Percentiles rank a stretch among this genome's conserved stretches.
Conservation (phyloP, 2,329 filamentous ascomycete species). For the Diaporthe ampelina region DNA sequence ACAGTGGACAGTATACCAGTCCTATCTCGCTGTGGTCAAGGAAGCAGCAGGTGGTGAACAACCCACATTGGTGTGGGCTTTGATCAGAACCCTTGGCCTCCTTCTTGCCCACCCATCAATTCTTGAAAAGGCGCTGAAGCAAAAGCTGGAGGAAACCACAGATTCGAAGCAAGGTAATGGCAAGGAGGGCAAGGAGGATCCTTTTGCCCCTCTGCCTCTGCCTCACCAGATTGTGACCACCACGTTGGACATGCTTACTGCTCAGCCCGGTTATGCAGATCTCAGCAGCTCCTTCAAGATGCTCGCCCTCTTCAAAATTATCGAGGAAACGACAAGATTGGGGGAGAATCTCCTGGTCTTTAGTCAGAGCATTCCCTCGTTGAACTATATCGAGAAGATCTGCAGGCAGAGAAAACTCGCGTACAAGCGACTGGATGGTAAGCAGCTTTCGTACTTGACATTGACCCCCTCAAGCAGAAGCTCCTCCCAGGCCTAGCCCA, state of each 20-base stretch:
- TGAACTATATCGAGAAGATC: slow-evolving; percentile 76
- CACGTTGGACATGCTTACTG: slow-evolving; percentile 54
- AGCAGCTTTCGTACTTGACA: background rate
- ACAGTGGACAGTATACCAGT: slow-evolving; percentile 74
- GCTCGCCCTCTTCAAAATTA: slow-evolving; percentile 75
- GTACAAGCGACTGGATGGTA: slow-evolving; percentile 74
- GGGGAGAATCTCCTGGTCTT: slow-evolving; percentile 87
- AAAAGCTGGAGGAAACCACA: slow-evolving; percentile 49
- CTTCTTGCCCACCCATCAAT: slow-evolving; percentile 68
- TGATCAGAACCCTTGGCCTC: slow-evolving; percentile 61
- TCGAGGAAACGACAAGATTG: slow-evolving; percentile 71
- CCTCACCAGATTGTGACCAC: slow-evolving; percentile 49
- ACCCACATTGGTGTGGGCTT: slow-evolving; percentile 47
- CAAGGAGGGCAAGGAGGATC: slow-evolving; percentile 35
- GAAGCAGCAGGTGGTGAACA: background rate
- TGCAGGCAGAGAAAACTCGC: slow-evolving; percentile 63
- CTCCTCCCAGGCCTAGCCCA: background rate
- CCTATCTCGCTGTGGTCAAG: slow-evolving; percentile 48
- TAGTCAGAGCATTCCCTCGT: slow-evolving; percentile 77
- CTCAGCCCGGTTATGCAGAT: slow-evolving; percentile 56
- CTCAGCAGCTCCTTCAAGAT: slow-evolving; percentile 77
- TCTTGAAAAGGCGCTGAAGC: slow-evolving; percentile 60
- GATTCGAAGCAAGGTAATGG: background rate
- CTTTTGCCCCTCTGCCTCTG: slow-evolving; percentile 48
- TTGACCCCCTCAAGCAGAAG: background rate